phyloP scores from a whole-genome alignment of 805 yeast genomes.

The Lipomyces lipofer region DNA sequence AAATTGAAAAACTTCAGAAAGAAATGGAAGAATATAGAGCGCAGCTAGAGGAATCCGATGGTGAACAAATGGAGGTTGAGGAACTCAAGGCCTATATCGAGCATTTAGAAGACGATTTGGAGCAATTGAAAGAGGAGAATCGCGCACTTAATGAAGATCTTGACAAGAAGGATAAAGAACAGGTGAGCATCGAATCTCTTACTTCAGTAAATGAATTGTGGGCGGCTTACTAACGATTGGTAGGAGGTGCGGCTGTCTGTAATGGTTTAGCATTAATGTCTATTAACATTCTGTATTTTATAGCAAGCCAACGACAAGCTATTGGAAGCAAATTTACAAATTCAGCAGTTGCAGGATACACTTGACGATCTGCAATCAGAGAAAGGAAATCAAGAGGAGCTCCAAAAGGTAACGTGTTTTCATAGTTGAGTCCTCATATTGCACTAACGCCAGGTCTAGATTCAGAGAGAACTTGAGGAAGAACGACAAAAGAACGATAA shows the following conservation, averaged over 20 bases:
- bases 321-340: slow-evolving; percentile 15
- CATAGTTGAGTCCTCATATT: too few relatives aligned
- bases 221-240: background rate
- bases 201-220: too few relatives aligned
- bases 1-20: slow-evolving; percentile 16
- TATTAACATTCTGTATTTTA: background rate
- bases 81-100: slow-evolving; percentile 9
- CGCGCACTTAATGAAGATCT: slow-evolving; percentile 11
- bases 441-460: too few relatives aligned
- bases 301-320: background rate
- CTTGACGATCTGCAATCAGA: slow-evolving; percentile 9
- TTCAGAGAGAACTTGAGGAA: too few relatives aligned
- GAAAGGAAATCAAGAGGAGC: background rate
- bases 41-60: slow-evolving; percentile 24
- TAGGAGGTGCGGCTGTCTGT: too few relatives aligned
- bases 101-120: slow-evolving; percentile 22
- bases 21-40: slow-evolving; percentile 29
- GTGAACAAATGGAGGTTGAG: slow-evolving; percentile 13
- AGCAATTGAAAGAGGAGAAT: slow-evolving; percentile 14
- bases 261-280: too few relatives aligned
- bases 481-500: background rate
- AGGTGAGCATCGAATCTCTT: slow-evolving; percentile 7
- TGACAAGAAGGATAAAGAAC: slow-evolving; percentile 1
- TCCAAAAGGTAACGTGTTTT: too few relatives aligned
- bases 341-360: slow-evolving; percentile 18